phyloP scores from a whole-genome alignment of 805 yeast genomes.

The Wickerhamomyces canadensis region DNA sequence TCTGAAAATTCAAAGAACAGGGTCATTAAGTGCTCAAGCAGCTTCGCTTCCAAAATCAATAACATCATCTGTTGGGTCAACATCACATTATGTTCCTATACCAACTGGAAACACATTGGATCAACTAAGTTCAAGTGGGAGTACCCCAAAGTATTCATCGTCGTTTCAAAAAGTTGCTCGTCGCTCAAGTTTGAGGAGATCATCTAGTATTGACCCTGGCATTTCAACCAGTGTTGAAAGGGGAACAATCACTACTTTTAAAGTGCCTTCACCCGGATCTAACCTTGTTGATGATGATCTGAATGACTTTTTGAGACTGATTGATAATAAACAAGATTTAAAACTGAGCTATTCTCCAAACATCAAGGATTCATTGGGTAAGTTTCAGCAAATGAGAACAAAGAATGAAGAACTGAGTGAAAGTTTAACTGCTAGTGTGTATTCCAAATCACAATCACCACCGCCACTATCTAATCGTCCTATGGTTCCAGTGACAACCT shows the following conservation, averaged over 20 bases:
- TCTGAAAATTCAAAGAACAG: slow-evolving; percentile 34
- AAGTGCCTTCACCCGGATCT: slow-evolving; percentile 32
- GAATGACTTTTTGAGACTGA: slow-evolving; percentile 63
- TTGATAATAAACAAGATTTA: slow-evolving; percentile 58
- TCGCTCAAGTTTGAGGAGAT: slow-evolving; percentile 33
- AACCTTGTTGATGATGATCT: slow-evolving; percentile 55
- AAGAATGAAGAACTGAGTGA: slow-evolving; percentile 53
- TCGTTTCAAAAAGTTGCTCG: slow-evolving; percentile 72
- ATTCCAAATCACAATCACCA: slow-evolving; percentile 20
- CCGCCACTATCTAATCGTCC: slow-evolving; percentile 8
- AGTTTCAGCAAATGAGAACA: slow-evolving; percentile 45
- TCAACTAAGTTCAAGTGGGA: slow-evolving; percentile 33
- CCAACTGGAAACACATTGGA: slow-evolving; percentile 16
- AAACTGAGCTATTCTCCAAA: slow-evolving; percentile 27
- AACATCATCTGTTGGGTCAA: slow-evolving; percentile 21
- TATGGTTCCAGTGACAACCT: not conserved
- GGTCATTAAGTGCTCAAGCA: slow-evolving; percentile 19
- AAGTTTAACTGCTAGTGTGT: slow-evolving; percentile 46
- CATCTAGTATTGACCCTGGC: slow-evolving; percentile 25
- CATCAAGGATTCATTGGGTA: slow-evolving; percentile 41
- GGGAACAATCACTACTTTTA: slow-evolving; percentile 13
- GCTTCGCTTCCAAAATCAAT: slow-evolving; percentile 25
- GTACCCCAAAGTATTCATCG: slow-evolving; percentile 60
- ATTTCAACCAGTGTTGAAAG: slow-evolving; percentile 28
- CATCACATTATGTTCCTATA: slow-evolving; percentile 13